Base-by-base conservation (phyloP, 164 flowering plant species). In the Litsea cubeba region DNA sequence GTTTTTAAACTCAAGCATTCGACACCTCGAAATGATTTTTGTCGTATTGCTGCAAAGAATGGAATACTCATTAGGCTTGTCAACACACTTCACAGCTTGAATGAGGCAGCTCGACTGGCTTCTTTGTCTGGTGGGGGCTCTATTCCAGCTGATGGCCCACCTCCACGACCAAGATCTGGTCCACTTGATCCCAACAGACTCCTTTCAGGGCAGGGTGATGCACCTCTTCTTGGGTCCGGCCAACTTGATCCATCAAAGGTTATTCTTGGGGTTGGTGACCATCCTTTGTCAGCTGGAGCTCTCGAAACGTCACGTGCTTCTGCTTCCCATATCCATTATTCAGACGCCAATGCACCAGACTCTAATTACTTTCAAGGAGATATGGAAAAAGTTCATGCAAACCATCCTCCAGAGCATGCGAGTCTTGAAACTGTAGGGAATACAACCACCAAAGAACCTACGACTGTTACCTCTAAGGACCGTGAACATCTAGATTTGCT, bases 1-100 rank as follows among this genome's bases (percentile, higher is more conserved):
- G 92, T 96, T 67, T 92, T 96, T 78, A 96, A 91, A 87, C 97
- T 96, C 79, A 95, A 91, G 79, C 79, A 88, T 14, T 91, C 97
- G 58, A 96, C 98, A 28, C 94, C 97, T 20, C 88, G 91, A 83
- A 90, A 94, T 78, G 98, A 94, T 76, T 96, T 94, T 79, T 96
- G 98, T 78, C 93, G 97, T n/a, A 91, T 94, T 65, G 97, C 99
- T 78, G 97, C 98, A 66, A 96, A 92, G 84, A 89, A 89, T 86
- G 98, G 97, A 23, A 94, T 96, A 73, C 85, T 96, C 68, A 81
- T 87, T 51, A 89, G 99, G 88, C 95, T 94, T 67, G 92, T 89
- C 35, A 92, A 96, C 80, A 94, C 99, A 28, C 97, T 96, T 76
- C 88, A 94, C 79, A 94, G 98, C 77, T 86, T 96, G 82, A 96